Evolutionary conservation across 2,329 filamentous ascomycete genomes (phyloP).

Genomic region (Leptosphaerulina australis): DNA sequence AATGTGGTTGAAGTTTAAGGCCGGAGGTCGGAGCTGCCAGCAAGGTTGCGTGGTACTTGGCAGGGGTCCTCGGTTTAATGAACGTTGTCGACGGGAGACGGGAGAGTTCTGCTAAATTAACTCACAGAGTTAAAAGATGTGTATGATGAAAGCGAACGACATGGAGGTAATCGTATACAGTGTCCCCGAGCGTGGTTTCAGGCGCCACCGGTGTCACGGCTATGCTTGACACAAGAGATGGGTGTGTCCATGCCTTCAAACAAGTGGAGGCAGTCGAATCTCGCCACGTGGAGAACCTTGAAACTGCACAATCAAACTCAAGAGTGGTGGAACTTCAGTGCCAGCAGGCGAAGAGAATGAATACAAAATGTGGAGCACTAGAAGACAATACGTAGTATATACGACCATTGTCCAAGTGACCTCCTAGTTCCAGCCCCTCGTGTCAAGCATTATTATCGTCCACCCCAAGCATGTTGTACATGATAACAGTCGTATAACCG

Average conservation of each 20-base stretch:
- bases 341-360: constrained; percentile 18
- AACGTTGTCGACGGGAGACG: constrained; percentile 16
- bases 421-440: constrained; percentile 36
- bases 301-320: constrained; percentile 18
- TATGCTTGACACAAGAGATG: constrained; percentile 29
- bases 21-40: constrained; percentile 12
- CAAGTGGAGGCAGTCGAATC: constrained; percentile 19
- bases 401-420: constrained; percentile 10
- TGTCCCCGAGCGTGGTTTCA: constrained; percentile 24
- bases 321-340: constrained; percentile 3
- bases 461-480: constrained; percentile 30
- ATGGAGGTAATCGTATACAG: constrained; percentile 16
- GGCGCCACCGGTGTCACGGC: constrained; percentile 33
- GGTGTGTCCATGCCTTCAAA: constrained; percentile 18
- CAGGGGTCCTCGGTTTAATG: constrained; percentile 31
- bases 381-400: constrained; percentile 8
- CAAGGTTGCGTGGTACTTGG: constrained; percentile 28
- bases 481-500: constrained; percentile 37
- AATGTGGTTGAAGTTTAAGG: constrained; percentile 12
- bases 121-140: constrained; percentile 11
- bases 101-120: constrained; percentile 10
- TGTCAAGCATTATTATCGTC: constrained; percentile 23
- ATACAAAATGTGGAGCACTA: constrained; percentile 13
- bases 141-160: constrained; percentile 19
- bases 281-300: constrained; percentile 21